Base-by-base conservation (phyloP, 2,329 filamentous ascomycete species). In the Neocatenulostroma microsporum region DNA sequence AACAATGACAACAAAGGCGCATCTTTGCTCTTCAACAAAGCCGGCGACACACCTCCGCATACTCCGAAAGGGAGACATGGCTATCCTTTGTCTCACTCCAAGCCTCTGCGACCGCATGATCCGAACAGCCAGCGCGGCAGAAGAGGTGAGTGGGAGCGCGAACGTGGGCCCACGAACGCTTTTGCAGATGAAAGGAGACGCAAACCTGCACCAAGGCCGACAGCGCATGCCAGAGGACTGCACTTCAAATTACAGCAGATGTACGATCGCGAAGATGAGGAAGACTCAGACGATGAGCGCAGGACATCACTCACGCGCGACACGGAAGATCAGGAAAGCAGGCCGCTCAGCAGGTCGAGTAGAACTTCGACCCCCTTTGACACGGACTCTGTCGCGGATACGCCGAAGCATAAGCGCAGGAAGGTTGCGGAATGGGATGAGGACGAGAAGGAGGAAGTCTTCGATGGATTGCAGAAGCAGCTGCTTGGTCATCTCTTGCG, bases 301-400 rank as follows among this genome's bases (percentile, higher is more conserved):
- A 64, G 71, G 33, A 81, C 75, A 23, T 77, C 82, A 10, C 62
- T 80, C 32, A 76, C 74, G 10, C 73, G 80, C 30, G 86, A 88
- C 55, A 93, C 84, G 0, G 88, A 94, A 56, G 88, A 91, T 47
- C 78, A 79, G 21, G 88, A 91, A 42, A 94, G 84, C 45, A 76
- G 82, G 27, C 82, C 82, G 32, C 78, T 80, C 29, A 94, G 84
- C 59, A 84, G 82, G 27, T 69, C 73, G 56, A 76, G 69, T 46
- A 66, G 69, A 41, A 66, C 54, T 24, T 68, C 69, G 12, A 71
- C 70, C 21, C 64, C 68, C 2, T 74, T 70, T 41, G 73, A 72
- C 39, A 64, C 70, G 27, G 67, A 69, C 27, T 66, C 64, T 13
- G 58, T 62, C 13, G 40, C 50, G 9, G 57, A 62, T 30, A 63